Base-by-base conservation (phyloP, 2,329 filamentous ascomycete genomes). In the Myriosclerotinia scirpicola region DNA sequence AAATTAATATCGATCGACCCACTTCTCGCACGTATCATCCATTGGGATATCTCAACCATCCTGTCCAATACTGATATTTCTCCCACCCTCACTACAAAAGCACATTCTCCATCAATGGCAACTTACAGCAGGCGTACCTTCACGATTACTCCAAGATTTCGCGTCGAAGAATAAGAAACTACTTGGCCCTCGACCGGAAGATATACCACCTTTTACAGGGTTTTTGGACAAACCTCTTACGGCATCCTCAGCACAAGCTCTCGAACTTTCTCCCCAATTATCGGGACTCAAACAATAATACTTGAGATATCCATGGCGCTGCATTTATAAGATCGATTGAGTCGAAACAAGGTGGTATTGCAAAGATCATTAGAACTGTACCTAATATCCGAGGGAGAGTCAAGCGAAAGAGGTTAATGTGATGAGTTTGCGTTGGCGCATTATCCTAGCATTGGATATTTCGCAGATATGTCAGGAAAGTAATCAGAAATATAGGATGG, bases 351-450 rank as follows among this genome's bases (percentile, higher is more conserved):
- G 86, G 87, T 6, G 87, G 85, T 0, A 78, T 79, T 67, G 86
- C 87, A 2, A 89, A 89, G 77, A 79, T 89, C 7, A 85, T 88
- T 0, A 87, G 86, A 0, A 85, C 81, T 65, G 83, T 87, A 1
- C 26, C 26, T 26, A 26, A 79, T 85, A 17, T 76, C 77, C 55
- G 59, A 72, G 71, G 22, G 52, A 67, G 69, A 55, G 77, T 76
- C 15, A 77, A 77, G 54, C 50, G 63, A 58, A 14, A 67, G 62
- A 6, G 67, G 66, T 5, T 67, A 61, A 50, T 89, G 87, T 86
- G 84, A 89, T 74, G 86, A 89, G 76, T 81, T 89, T 68, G 86
- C 86, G 0, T 78, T 89, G 54, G 87, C 86, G 65, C 86, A 88
- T 77, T 89, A 89, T 75, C 86, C 87, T 3, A 86, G 81, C 61